Base-by-base conservation (phyloP, 495 filamentous ascomycete species). In the Talaromyces trachyspermus region DNA sequence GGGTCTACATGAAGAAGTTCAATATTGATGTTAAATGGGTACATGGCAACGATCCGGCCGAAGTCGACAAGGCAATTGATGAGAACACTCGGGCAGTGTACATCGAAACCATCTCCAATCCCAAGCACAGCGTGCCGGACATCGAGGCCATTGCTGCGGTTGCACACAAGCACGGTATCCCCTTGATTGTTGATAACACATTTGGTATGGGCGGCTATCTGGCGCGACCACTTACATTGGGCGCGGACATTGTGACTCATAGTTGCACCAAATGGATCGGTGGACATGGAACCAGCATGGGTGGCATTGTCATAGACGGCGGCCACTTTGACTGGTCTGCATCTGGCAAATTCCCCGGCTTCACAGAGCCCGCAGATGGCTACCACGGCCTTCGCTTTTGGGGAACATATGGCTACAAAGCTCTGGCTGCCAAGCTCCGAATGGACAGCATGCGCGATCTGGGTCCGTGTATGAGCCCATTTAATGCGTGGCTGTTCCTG, bases 251-350 rank as follows among this genome's bases (percentile, higher is more conserved):
- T 46, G 78, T 97, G 32, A 87, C 96, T 7, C 89, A 96, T 71
- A 89, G 83, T 22, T 89, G 91, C 9, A 97, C 91, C 15, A 97
- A 98, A 65, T 98, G 92, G 92, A 97, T 98, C 43, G 92, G 92
- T 33, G 92, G 92, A 24, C 92, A 98, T 62, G 92, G 92, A 27
- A 97, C 92, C 22, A 97, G 91, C 4, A 88, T 98, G 52, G 92
- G 76, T 18, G 92, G 92, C 27, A 76, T 96, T 15, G 76, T 98
- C 12, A 69, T 98, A 36, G 92, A 98, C 70, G 81, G 83, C 43
- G 92, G 92, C 47, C 94, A 89, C 56, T 98, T 98, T 63, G 85
- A 96, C 73, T 98, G 92, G 92, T 88, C 89, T 46, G 84, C 85
- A 70, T 64, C 95, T 56, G 87, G 70, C 23, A 80, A 88, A 0